Base-by-base conservation (phyloP, 2,329 filamentous ascomycete genomes). In the Fonsecaea monophora region DNA sequence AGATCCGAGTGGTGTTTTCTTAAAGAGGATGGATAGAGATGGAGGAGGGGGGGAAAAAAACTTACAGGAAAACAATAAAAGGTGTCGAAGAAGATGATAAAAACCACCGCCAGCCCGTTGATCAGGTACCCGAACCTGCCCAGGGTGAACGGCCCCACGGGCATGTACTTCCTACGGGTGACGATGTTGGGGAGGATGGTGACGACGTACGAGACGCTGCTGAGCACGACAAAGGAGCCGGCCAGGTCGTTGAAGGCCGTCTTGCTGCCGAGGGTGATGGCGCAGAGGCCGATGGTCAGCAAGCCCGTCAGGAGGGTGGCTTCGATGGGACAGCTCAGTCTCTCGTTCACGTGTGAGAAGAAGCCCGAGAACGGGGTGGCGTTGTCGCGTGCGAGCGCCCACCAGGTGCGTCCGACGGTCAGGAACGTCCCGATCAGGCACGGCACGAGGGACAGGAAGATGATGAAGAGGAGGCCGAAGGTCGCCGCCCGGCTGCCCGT, bases 41-140 rank as follows among this genome's bases (percentile, higher is more conserved):
- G 21, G 21, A 21, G 21, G 21, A 21, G 21, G 21, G 21, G 21
- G 21, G 21, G n/a, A n/a, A 42, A 10, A 42, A 42, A n/a, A 60
- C 63, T 61, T 42, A 65, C 63, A 86, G 85, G 86, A 77, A 88
- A 87, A 73, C 85, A 87, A 76, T 84, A 88, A 67, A 88, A 83
- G 13, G 86, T 78, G 62, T 85, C 79, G 68, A 87, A 88, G 21
- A 86, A 76, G 2, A 81, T 71, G 60, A 88, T 87, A 62, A 87
- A 83, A 38, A 83, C 69, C 9, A 85, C 82, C 32, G 58, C 58
- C 6, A 53, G 34, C 5, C 76, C 64, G 70, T 88, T 88, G 72
- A 88, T 74, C 2, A 78, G 66, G 48, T 77, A 83, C 1, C 86
- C 86, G 18, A 81, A 74, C 42, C 73, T 75, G 1, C 78, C 77